These are phyloP conservation scores for Rhodotorula sp. DNA, from an alignment of 1,284 basidiomycete species.

Conservation along the genomic window DNA sequence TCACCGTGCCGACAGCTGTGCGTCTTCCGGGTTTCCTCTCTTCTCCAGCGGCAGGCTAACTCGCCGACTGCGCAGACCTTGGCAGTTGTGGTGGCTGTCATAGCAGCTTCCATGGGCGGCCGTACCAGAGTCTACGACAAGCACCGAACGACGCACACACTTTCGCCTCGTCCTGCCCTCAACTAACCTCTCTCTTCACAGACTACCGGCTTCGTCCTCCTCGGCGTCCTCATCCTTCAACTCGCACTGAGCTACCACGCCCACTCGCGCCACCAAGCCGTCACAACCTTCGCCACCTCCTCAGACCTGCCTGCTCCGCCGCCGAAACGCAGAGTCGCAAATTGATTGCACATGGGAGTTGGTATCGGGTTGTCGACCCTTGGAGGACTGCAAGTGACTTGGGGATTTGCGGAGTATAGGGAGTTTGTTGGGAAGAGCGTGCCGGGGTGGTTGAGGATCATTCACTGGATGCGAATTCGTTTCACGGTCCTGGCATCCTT, in stretches of 20 bases:
- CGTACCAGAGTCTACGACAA: background rate
- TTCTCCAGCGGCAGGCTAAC: background rate
- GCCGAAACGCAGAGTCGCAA: background rate
- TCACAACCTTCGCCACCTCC: background rate
- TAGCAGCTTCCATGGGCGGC: background rate
- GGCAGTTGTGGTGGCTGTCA: background rate
- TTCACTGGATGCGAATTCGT: slow-evolving; percentile 13
- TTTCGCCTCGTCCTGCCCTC: background rate
- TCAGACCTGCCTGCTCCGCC: background rate
- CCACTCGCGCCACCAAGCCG: background rate
- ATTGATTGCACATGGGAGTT: slow-evolving; percentile 20
- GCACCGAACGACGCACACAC: background rate
- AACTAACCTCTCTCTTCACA: background rate
- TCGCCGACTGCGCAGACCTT: background rate
- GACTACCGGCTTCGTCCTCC: slow-evolving; percentile 21
- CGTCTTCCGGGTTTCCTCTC: background rate
- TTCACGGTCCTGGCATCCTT: too few relatives aligned
- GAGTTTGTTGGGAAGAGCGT: background rate
- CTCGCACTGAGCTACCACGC: background rate
- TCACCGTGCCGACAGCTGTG: slow-evolving; percentile 1
- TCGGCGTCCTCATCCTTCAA: slow-evolving; percentile 6
- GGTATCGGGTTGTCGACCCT: slow-evolving; percentile 13
- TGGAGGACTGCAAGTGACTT: slow-evolving; percentile 15
- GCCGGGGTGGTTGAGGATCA: slow-evolving; percentile 14
- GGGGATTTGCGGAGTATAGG: slow-evolving; percentile 18